A percentile compares a stretch with the other conserved stretches of the same genome.
These are phyloP conservation scores for Rhododendron kiyosumense DNA, from an alignment of 148 eudicot genomes.

Conservation along the genomic window DNA sequence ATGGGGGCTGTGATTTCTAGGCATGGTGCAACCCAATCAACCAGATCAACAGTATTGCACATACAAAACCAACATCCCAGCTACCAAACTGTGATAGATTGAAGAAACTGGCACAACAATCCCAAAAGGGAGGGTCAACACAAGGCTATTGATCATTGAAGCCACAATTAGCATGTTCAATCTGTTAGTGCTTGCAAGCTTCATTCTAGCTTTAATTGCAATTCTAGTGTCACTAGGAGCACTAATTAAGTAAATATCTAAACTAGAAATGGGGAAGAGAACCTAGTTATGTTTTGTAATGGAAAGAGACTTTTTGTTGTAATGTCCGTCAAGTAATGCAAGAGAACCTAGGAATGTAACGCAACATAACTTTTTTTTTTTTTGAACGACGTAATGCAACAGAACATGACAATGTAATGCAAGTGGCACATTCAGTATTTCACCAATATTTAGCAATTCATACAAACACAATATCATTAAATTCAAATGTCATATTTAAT, in stretches of 20 bases:
- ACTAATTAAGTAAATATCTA: background rate
- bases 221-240: background rate
- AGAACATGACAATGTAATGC: no score
- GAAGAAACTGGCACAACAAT: background rate
- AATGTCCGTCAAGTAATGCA: no score
- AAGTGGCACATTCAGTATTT: no score
- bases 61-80: background rate
- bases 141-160: background rate
- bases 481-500: no score
- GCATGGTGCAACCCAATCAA: background rate
- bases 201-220: background rate
- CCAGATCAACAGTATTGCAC: background rate
- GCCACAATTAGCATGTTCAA: background rate
- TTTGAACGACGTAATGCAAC: no score
- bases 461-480: no score
- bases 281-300: no score
- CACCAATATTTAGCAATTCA: no score
- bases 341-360: no score
- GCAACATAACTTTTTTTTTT: no score
- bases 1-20: background rate
- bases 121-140: background rate
- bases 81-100: background rate
- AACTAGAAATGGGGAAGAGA: no score
- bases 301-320: no score
- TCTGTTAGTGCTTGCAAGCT: background rate